Conservation (phyloP, 177 flowering plant genomes). For the Vitis hybrid region DNA sequence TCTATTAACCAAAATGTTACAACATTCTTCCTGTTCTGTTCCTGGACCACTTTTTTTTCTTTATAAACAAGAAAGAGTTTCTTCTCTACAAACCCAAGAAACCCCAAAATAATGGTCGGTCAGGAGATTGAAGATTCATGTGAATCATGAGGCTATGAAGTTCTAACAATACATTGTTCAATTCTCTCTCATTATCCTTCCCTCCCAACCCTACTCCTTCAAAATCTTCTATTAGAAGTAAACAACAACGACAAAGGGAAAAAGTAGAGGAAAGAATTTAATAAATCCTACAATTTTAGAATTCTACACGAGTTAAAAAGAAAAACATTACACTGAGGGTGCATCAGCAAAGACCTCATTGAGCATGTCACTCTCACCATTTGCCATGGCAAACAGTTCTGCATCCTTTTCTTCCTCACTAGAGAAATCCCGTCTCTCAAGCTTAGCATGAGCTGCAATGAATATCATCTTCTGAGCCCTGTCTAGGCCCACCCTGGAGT, state of each 20-base stretch:
- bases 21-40: conserved; percentile 23
- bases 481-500: conserved; percentile 51
- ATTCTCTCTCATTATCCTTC: conserved; percentile 2
- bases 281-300: conserved; percentile 43
- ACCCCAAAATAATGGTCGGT: conserved; percentile 9
- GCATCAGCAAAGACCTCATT: conserved; percentile 72
- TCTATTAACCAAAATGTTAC: neutral
- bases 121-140: conserved; percentile 9
- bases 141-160: conserved; percentile 4
- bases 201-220: neutral
- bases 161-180: neutral
- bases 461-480: conserved; percentile 77
- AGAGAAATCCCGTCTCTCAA: conserved; percentile 61
- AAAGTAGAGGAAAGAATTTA: conserved; percentile 40
- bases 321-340: conserved; percentile 59
- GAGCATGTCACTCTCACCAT: conserved; percentile 64
- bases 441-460: conserved; percentile 77
- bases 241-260: conserved; percentile 13
- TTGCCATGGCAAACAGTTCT: conserved; percentile 49
- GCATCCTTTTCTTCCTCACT: conserved; percentile 71
- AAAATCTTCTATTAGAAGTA: conserved; percentile 7
- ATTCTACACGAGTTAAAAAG: conserved; percentile 22
- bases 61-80: conserved; percentile 7
- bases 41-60: neutral
- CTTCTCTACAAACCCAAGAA: conserved; percentile 13